These are phyloP conservation scores for Hymenoscyphus occultus DNA, from an alignment of 2,329 filamentous ascomycete genomes.

Conservation along the genomic window DNA sequence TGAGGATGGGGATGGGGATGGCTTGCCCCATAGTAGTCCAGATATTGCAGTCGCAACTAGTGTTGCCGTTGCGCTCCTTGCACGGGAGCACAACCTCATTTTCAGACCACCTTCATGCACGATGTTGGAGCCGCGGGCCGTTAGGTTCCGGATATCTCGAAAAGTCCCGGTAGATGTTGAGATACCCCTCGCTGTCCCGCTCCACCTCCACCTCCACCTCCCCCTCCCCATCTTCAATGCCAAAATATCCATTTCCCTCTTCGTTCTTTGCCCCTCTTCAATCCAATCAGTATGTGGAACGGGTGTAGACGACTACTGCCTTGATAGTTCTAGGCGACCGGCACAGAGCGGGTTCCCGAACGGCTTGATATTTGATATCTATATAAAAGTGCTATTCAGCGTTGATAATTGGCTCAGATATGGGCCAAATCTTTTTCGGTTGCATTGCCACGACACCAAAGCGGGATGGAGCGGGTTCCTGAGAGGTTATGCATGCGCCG, in stretches of 20 bases:
- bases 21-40: constrained; percentile 13
- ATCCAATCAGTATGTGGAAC: background rate
- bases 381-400: background rate
- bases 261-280: background rate
- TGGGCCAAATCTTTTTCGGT: background rate
- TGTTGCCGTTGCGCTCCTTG: background rate
- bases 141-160: constrained; percentile 11
- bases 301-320: background rate
- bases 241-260: background rate
- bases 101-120: constrained; percentile 3
- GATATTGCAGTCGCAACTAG: background rate
- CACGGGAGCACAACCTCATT: constrained; percentile 6
- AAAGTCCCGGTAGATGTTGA: background rate
- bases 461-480: constrained; percentile 10
- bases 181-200: background rate
- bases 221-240: background rate
- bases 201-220: background rate
- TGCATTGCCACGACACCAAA: constrained; percentile 14
- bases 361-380: background rate
- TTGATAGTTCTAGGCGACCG: background rate
- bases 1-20: background rate
- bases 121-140: constrained; percentile 14
- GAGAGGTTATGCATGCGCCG: constrained; percentile 5
- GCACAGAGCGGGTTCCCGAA: background rate
- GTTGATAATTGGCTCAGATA: background rate